A percentile compares a stretch with the other conserved stretches of the same genome.
Evolutionary conservation across 2,329 filamentous ascomycete genomes (phyloP).

Genomic region (Xylaria sp.): DNA sequence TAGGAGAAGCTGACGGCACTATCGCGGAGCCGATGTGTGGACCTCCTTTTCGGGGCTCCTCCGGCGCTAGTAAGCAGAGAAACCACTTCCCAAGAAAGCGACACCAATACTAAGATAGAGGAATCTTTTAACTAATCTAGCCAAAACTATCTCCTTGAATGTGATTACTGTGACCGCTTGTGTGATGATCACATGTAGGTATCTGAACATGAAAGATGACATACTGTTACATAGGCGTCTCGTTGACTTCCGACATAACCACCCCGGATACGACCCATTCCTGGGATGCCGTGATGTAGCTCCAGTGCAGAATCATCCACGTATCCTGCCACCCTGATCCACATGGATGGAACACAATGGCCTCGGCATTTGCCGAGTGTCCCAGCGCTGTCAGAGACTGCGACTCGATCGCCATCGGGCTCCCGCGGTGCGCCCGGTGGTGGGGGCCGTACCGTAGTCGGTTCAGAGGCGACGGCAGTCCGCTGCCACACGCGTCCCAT

Average conservation of each 20-base stretch:
- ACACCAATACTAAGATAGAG: too few relatives aligned
- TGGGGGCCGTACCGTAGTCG: background rate
- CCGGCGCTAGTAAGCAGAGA: too few relatives aligned
- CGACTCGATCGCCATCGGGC: conserved; percentile 5
- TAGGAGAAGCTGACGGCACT: too few relatives aligned
- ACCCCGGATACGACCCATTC: conserved; percentile 19
- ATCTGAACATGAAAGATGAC: too few relatives aligned
- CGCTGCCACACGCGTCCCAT: background rate
- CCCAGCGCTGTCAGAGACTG: conserved; percentile 1
- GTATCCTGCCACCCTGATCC: conserved; percentile 10
- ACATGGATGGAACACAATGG: conserved; percentile 16
- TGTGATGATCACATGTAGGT: too few relatives aligned
- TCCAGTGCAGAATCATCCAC: conserved; percentile 24
- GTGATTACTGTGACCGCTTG: too few relatives aligned
- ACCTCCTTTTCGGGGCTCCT: too few relatives aligned
- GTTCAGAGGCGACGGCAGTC: background rate
- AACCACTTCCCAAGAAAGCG: too few relatives aligned
- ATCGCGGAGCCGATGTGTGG: too few relatives aligned
- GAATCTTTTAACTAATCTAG: too few relatives aligned
- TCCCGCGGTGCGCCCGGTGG: background rate
- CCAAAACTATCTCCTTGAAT: too few relatives aligned
- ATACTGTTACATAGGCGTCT: conserved; percentile 11
- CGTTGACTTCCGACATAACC: conserved; percentile 1
- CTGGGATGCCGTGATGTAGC: background rate
- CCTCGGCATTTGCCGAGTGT: conserved; percentile 8